A percentile compares a stretch with the other conserved stretches of the same genome.
Evolutionary conservation across 2,329 filamentous ascomycete species (phyloP).

Genomic region (Penicillium sp.): DNA sequence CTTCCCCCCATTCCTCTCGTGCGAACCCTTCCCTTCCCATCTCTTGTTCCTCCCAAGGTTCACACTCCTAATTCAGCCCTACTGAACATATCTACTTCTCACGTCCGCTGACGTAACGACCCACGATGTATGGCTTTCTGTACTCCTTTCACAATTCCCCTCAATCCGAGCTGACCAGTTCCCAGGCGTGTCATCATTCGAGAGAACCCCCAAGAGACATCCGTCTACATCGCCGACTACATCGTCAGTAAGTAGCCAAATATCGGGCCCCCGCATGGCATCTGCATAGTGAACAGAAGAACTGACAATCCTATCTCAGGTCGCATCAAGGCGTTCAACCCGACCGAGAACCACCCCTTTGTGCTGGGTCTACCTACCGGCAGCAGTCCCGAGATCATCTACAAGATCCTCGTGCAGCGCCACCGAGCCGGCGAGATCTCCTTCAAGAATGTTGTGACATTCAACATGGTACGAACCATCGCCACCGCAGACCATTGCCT

Average conservation of each 20-base stretch:
- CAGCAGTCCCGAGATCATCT: conserved; percentile 77
- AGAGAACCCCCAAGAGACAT: conserved; percentile 70
- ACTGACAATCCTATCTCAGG: conserved; percentile 49
- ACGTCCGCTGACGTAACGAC: conserved; percentile 34
- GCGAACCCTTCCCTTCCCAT: background rate
- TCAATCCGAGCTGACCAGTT: conserved; percentile 15
- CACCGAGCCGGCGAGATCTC: conserved; percentile 64
- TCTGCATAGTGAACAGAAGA: background rate
- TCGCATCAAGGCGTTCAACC: conserved; percentile 76
- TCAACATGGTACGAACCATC: conserved; percentile 73
- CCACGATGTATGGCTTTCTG: conserved; percentile 26
- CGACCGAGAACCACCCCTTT: conserved; percentile 73
- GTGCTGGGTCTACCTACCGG: conserved; percentile 84
- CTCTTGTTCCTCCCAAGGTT: background rate
- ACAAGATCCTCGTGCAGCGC: conserved; percentile 70
- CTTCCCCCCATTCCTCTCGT: background rate
- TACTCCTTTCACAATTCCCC: background rate
- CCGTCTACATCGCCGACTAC: conserved; percentile 79
- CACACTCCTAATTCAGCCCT: background rate
- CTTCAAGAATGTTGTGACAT: conserved; percentile 86
- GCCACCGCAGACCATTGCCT: background rate
- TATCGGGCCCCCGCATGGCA: no score
- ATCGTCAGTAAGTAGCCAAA: conserved; percentile 66
- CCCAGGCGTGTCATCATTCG: conserved; percentile 82
- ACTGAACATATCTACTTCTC: background rate